These are phyloP conservation scores for Otatea glauca DNA, from an alignment of 176 grass and related monocot genomes.

Conservation along the genomic window DNA sequence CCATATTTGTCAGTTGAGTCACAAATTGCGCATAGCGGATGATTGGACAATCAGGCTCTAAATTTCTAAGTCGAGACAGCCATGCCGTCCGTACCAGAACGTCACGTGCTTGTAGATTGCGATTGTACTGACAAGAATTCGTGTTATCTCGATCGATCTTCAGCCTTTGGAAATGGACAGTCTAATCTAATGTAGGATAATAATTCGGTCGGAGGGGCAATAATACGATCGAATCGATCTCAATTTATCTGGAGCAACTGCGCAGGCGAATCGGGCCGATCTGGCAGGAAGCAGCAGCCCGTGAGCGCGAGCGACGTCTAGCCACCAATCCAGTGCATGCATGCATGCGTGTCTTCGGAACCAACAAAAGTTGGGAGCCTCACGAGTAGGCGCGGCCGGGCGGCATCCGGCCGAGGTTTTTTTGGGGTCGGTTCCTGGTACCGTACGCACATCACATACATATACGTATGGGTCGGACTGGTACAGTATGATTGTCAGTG, in stretches of 20 bases:
- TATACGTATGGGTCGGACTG: no score
- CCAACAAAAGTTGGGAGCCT: background rate
- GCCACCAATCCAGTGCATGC: background rate
- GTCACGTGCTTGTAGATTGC: background rate
- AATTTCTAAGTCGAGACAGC: background rate
- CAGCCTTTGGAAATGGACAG: background rate
- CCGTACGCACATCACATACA: no score
- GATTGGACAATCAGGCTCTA: background rate
- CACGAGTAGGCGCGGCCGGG: no score
- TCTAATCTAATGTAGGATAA: background rate
- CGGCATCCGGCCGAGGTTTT: no score
- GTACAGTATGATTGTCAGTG: no score
- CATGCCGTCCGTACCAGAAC: background rate
- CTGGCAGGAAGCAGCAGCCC: conserved; percentile 11
- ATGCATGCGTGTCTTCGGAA: background rate
- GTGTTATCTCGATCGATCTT: background rate
- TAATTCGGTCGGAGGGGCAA: background rate
- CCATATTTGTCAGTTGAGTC: background rate
- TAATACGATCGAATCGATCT: background rate
- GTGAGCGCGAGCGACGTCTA: conserved; percentile 9
- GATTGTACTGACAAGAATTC: background rate
- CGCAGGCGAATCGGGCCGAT: background rate
- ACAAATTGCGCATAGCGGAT: background rate
- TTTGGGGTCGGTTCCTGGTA: no score
- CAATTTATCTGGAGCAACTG: background rate